These are phyloP conservation scores for Spathaspora arborariae DNA, from an alignment of 805 yeast species.

Conservation along the genomic window DNA sequence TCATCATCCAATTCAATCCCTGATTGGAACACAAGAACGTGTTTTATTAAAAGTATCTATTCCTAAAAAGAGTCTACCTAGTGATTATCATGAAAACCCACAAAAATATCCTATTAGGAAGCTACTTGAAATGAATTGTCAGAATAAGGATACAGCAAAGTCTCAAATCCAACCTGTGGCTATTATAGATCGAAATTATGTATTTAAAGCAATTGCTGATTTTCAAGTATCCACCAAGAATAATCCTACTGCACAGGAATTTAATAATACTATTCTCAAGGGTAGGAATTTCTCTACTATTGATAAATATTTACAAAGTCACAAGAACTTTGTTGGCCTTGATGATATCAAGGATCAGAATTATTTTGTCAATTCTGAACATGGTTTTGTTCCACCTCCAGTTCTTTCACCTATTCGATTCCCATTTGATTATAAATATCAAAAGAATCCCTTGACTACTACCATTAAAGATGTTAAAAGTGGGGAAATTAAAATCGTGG, in stretches of 20 bases:
- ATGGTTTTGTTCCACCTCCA: constrained; percentile 83
- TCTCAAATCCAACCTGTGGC: constrained; percentile 58
- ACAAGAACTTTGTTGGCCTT: constrained; percentile 20
- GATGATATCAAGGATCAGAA: constrained; percentile 22
- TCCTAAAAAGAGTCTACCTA: constrained; percentile 50
- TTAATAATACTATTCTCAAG: constrained; percentile 22
- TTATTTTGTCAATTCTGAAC: constrained; percentile 33
- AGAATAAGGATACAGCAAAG: constrained; percentile 16
- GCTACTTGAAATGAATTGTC: constrained; percentile 32
- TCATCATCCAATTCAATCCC: constrained; percentile 64
- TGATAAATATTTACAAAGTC: constrained; percentile 19
- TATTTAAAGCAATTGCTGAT: constrained; percentile 84
- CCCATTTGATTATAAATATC: constrained; percentile 76
- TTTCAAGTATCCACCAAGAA: constrained; percentile 69
- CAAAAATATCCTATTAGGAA: constrained; percentile 40
- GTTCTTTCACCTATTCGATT: constrained; percentile 69
- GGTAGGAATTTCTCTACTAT: constrained; percentile 22
- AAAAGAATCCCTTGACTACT: constrained; percentile 59
- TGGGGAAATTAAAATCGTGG: constrained; percentile 53
- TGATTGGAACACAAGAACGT: constrained; percentile 50
- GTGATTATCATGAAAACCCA: constrained; percentile 26
- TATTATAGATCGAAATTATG: constrained; percentile 61
- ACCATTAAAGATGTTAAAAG: constrained; percentile 50
- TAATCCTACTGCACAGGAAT: constrained; percentile 35
- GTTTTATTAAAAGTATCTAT: constrained; percentile 55